These are phyloP conservation scores for Aspergillus biplanus DNA, from an alignment of 495 filamentous ascomycete species.

Conservation along the genomic window DNA sequence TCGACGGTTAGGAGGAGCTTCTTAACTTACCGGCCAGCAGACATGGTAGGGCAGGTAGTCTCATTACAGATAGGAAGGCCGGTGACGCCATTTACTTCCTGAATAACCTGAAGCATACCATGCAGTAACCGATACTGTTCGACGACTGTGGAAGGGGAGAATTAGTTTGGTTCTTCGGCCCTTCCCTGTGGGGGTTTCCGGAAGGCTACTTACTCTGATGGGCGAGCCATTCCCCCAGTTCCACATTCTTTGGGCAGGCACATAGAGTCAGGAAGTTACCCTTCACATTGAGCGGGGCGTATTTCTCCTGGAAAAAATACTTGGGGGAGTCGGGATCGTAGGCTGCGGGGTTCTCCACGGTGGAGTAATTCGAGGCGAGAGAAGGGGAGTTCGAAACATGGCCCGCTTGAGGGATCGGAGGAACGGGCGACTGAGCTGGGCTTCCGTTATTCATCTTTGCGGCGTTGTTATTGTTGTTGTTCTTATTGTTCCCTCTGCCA, in stretches of 20 bases:
- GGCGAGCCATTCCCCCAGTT: conserved; percentile 90
- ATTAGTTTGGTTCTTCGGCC: conserved; percentile 23
- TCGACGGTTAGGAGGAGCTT: not conserved
- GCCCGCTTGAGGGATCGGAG: conserved; percentile 47
- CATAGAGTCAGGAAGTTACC: conserved; percentile 96
- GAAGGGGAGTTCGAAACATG: conserved; percentile 64
- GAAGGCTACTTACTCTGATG: conserved; percentile 73
- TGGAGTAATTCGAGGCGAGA: conserved; percentile 50
- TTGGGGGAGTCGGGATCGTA: conserved; percentile 62
- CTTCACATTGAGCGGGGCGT: conserved; percentile 85
- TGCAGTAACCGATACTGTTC: conserved; percentile 88
- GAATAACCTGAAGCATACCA: conserved; percentile 80
- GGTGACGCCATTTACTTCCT: conserved; percentile 72
- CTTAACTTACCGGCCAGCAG: conserved; percentile 77
- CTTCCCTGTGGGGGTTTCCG: not conserved
- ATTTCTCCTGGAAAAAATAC: conserved; percentile 77
- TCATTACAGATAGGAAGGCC: conserved; percentile 79
- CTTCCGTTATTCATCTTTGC: conserved; percentile 51
- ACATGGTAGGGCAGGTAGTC: conserved; percentile 85
- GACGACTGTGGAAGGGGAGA: conserved; percentile 61
- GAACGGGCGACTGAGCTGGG: conserved; percentile 50
- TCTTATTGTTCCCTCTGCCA: conserved; percentile 56
- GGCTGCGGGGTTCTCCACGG: conserved; percentile 50
- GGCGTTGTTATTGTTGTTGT: conserved; percentile 49
- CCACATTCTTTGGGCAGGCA: conserved; percentile 84